phyloP scores from a whole-genome alignment of 805 yeast species.

The Kregervanrija pseudodelftensis region DNA sequence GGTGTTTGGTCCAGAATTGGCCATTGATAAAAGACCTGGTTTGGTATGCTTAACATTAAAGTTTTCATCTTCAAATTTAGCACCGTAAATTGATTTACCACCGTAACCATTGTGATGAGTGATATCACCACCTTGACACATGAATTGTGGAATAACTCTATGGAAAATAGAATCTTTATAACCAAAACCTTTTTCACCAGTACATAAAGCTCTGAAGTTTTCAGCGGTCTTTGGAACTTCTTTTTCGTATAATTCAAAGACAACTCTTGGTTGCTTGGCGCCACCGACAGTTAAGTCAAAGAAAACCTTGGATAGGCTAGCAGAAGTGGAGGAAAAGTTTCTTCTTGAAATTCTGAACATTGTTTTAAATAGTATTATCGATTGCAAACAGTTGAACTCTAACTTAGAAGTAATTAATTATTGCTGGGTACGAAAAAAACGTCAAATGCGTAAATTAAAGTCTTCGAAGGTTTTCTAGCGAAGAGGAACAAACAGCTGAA shows the following conservation, averaged over 20 bases:
- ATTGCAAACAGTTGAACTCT: not conserved
- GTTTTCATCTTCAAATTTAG: slow-evolving; percentile 72
- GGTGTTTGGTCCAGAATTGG: slow-evolving; percentile 97
- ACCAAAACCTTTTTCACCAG: slow-evolving; percentile 88
- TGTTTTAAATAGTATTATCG: not conserved
- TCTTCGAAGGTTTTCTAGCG: not conserved
- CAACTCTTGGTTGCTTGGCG: slow-evolving; percentile 45
- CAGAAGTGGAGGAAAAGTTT: slow-evolving; percentile 42
- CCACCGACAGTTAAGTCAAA: slow-evolving; percentile 54
- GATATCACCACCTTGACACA: slow-evolving; percentile 94
- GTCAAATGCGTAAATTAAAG: not conserved
- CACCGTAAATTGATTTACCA: slow-evolving; percentile 82
- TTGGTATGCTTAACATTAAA: slow-evolving; percentile 64
- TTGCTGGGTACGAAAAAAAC: not conserved
- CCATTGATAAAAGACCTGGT: slow-evolving; percentile 88
- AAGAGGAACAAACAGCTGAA: not conserved
- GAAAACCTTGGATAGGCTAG: slow-evolving; percentile 44
- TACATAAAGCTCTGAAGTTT: slow-evolving; percentile 90
- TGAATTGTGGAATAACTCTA: slow-evolving; percentile 92
- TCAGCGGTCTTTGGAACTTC: slow-evolving; percentile 93
- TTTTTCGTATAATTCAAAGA: slow-evolving; percentile 83
- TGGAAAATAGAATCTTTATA: slow-evolving; percentile 83
- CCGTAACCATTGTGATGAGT: slow-evolving; percentile 84
- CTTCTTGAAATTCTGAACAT: slow-evolving; percentile 30
- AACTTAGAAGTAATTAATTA: too few relatives aligned